These are phyloP conservation scores for Amanita subjunquillea DNA, from an alignment of 768 basidiomycete genomes.

Conservation along the genomic window DNA sequence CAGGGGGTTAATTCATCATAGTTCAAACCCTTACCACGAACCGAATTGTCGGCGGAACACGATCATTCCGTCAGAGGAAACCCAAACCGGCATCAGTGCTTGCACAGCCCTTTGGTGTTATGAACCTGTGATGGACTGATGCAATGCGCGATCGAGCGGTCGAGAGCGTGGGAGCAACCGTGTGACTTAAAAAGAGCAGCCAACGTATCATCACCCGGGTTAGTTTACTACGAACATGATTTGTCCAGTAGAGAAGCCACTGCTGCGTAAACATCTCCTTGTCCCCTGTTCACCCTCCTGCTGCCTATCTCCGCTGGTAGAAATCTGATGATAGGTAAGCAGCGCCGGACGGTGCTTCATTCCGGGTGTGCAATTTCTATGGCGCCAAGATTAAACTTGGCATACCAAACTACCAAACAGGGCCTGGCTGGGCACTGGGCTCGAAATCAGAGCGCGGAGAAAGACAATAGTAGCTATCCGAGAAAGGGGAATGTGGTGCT, in stretches of 20 bases:
- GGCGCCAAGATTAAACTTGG: neutral
- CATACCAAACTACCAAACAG: neutral
- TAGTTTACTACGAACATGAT: neutral
- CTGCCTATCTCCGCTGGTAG: neutral
- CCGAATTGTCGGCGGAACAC: too few relatives aligned
- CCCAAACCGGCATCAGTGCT: too few relatives aligned
- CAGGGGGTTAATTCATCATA: too few relatives aligned
- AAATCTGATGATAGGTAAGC: neutral
- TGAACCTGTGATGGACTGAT: too few relatives aligned
- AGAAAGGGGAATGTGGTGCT: too few relatives aligned
- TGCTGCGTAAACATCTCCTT: constrained; percentile 2
- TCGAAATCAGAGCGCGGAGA: neutral
- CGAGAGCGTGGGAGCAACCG: too few relatives aligned
- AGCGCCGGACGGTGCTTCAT: neutral
- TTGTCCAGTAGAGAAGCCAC: constrained; percentile 2
- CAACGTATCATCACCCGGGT: too few relatives aligned
- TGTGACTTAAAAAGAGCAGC: too few relatives aligned
- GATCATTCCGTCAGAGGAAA: too few relatives aligned
- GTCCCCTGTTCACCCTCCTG: neutral
- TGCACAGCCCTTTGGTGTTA: too few relatives aligned
- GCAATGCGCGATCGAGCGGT: too few relatives aligned
- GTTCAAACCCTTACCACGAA: too few relatives aligned
- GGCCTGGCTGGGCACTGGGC: neutral
- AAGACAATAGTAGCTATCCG: neutral
- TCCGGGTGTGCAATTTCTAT: neutral